phyloP scores from a whole-genome alignment of 129 eudicot genomes.

The Rutidosis leptorrhynchoides region DNA sequence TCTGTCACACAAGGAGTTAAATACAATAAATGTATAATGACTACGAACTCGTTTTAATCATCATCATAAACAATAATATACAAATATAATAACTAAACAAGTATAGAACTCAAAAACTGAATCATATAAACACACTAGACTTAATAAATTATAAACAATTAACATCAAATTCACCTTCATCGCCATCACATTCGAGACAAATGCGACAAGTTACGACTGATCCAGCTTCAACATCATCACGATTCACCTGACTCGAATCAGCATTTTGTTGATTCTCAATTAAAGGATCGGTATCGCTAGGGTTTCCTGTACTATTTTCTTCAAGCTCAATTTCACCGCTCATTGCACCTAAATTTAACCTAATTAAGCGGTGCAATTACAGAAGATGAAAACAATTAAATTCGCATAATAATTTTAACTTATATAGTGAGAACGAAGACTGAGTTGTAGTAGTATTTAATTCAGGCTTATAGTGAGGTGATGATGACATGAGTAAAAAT shows the following conservation, averaged over 20 bases:
- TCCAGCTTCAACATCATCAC: conserved; percentile 58
- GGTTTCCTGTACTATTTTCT: conserved; percentile 31
- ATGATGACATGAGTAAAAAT: background rate
- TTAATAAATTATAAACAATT: background rate
- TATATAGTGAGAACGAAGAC: background rate
- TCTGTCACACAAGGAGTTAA: background rate
- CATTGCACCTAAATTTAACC: conserved; percentile 31
- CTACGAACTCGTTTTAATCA: background rate
- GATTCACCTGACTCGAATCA: conserved; percentile 22
- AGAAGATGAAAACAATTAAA: conserved; percentile 2
- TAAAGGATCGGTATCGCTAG: conserved; percentile 66
- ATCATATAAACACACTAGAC: background rate
- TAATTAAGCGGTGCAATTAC: conserved; percentile 5
- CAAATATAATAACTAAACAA: background rate
- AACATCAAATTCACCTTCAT: conserved; percentile 43
- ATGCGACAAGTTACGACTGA: conserved; percentile 57
- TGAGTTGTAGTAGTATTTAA: background rate
- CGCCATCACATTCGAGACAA: conserved; percentile 72
- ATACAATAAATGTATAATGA: background rate
- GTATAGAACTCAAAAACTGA: conserved; percentile 1
- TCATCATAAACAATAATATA: background rate
- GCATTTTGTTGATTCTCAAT: conserved; percentile 30
- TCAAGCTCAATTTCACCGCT: conserved; percentile 55
- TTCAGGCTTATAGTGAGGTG: conserved; percentile 2
- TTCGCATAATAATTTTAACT: background rate